A percentile compares a stretch with the other conserved stretches of the same genome.
Conservation (phyloP, 257 asterid species). For the Petunia secreta region DNA sequence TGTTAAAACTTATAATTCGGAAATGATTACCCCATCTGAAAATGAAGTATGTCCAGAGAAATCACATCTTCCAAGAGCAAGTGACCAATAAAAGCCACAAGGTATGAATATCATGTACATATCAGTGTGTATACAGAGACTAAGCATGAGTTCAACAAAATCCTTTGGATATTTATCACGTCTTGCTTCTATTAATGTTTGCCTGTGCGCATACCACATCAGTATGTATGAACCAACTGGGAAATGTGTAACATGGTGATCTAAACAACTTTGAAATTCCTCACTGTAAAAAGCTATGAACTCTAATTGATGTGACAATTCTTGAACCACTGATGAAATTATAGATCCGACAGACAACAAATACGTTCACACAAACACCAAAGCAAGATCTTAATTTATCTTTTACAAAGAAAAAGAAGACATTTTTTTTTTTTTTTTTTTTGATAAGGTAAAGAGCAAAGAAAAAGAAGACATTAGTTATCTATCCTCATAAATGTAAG, state of each 20-base stretch:
- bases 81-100: background rate
- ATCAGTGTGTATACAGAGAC: background rate
- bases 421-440: no score
- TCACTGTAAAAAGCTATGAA: background rate
- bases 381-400: background rate
- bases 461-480: background rate
- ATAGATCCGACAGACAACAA: background rate
- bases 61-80: background rate
- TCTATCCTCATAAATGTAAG: background rate
- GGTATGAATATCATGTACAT: no score
- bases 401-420: no score
- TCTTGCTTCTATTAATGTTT: background rate
- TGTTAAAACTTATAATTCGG: background rate
- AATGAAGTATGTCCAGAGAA: background rate
- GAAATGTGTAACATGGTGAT: conserved; percentile 8
- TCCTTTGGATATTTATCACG: background rate
- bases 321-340: background rate
- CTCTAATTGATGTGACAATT: background rate
- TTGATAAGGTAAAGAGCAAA: no score
- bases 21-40: background rate
- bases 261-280: background rate
- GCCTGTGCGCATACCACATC: background rate
- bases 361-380: background rate
- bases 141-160: background rate
- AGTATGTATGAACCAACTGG: background rate